Base-by-base conservation (phyloP, 2,329 filamentous ascomycete genomes). In the Cordyceps cateniannulata region DNA sequence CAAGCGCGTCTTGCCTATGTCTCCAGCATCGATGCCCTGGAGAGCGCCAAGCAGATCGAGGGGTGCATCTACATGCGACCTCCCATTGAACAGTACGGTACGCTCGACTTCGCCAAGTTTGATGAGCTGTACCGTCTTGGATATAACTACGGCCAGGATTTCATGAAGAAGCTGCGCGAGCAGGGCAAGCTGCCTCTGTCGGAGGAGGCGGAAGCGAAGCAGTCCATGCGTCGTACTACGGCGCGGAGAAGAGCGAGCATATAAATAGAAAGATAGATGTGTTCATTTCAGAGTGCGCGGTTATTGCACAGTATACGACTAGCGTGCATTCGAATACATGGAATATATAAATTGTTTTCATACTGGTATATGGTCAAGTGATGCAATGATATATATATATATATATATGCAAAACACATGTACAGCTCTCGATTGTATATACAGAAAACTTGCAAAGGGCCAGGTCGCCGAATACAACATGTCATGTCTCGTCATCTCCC, bases 1-100 rank as follows among this genome's bases (percentile, higher is more conserved):
- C 96, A 99, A 76, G 93, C 91, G 6, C 84, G 95, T 1, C 81
- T 99, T 7, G 95, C 95, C 0, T 99, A 99, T 69, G 95, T 99
- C 51, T 95, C 89, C 5, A 96, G 90, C 59, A 91, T 97, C 14
- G 95, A 98, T 72, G 95, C 95, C 27, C 80, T 99, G 27, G 95
- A 99, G 74, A 84, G 93, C 42, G 95, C 95, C 25, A 99, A 99
- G 80, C 88, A 82, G 5, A 93, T 89, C 69, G 86, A 91, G 0
- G 95, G 95, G 0, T 98, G 93, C 73, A 81, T 96, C 57, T 99
- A 99, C 73, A 96, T 99, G 91, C 85, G 95, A 1, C 96, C 96
- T 5, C 95, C 95, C 0, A 89, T 99, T 64, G 95, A 98, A 70
- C 82, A 85, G 1, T 99, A 96, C 68, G 95, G 93, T 5, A 99